These are phyloP conservation scores for Epithemia pelagica DNA, from an alignment of 108 stramenopile genomes.

Conservation along the genomic window DNA sequence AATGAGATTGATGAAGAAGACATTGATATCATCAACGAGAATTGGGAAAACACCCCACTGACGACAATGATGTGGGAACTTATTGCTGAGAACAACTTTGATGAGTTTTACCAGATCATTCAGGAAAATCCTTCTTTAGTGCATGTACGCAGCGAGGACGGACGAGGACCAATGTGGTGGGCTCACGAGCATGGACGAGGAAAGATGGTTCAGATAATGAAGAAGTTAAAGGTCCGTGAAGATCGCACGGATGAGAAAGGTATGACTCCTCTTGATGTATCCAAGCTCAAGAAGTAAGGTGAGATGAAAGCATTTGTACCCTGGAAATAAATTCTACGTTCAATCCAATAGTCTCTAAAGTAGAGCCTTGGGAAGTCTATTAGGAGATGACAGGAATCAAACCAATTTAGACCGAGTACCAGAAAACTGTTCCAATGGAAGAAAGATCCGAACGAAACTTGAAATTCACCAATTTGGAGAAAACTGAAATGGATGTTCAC, in stretches of 20 bases:
- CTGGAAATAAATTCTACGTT: too few species aligned
- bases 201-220: conserved; percentile 54
- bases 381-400: too few species aligned
- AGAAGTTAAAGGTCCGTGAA: conserved; percentile 57
- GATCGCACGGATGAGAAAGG: conserved; percentile 62
- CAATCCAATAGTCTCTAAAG: too few species aligned
- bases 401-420: too few species aligned
- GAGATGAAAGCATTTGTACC: too few species aligned
- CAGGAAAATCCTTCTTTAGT: conserved; percentile 39
- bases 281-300: conserved; percentile 5
- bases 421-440: too few species aligned
- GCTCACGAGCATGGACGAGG: conserved; percentile 69
- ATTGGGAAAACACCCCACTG: conserved; percentile 61
- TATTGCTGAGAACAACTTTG: conserved; percentile 31
- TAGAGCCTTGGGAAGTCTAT: too few species aligned
- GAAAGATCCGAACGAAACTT: too few species aligned
- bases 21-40: conserved; percentile 56
- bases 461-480: too few species aligned
- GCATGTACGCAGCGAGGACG: conserved; percentile 56
- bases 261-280: conserved; percentile 48
- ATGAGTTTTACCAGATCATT: conserved; percentile 35
- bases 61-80: conserved; percentile 70
- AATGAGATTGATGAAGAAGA: conserved; percentile 20
- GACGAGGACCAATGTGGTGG: conserved; percentile 82
- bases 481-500: too few species aligned